Evolutionary conservation across 176 grass and related monocot genomes (phyloP).

Genomic region (Oryza nivara): DNA sequence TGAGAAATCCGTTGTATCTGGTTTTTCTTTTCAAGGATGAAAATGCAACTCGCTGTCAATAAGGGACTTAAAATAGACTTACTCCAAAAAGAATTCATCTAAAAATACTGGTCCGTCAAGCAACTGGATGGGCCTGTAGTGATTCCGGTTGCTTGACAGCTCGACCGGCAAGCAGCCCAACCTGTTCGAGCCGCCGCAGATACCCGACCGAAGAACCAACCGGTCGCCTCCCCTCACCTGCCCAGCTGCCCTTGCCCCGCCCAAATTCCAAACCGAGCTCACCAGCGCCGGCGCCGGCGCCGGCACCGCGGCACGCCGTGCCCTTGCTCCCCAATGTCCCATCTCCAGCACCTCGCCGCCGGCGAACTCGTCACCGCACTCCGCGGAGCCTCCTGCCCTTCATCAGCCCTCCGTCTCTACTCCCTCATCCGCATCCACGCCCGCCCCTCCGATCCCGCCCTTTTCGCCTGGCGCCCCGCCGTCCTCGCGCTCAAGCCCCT

Average conservation of each 20-base stretch:
- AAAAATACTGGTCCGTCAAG: background rate
- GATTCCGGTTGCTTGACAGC: background rate
- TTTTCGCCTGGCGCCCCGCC: conserved; percentile 35
- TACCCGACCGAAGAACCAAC: conserved; percentile 3
- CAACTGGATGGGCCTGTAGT: background rate
- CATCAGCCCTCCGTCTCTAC: conserved; percentile 34
- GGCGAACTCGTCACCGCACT: conserved; percentile 38
- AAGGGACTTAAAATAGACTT: too few species aligned
- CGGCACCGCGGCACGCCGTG: background rate
- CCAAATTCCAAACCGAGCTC: conserved; percentile 14
- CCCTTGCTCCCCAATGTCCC: conserved; percentile 23
- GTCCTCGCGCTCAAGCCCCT: conserved; percentile 51
- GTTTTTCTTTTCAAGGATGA: too few species aligned
- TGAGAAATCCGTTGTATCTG: too few species aligned
- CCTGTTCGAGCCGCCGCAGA: background rate
- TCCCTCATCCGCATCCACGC: conserved; percentile 26
- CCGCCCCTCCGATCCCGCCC: conserved; percentile 20
- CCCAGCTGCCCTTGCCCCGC: background rate
- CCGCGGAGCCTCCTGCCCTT: conserved; percentile 4
- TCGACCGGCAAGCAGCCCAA: background rate
- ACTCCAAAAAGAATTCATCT: background rate
- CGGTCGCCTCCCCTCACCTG: background rate
- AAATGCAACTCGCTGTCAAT: too few species aligned
- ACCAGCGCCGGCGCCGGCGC: conserved; percentile 1
- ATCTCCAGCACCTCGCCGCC: conserved; percentile 3